These are phyloP conservation scores for Hymenoscyphus fraxineus DNA, from an alignment of 2,329 filamentous ascomycete genomes.

Conservation along the genomic window DNA sequence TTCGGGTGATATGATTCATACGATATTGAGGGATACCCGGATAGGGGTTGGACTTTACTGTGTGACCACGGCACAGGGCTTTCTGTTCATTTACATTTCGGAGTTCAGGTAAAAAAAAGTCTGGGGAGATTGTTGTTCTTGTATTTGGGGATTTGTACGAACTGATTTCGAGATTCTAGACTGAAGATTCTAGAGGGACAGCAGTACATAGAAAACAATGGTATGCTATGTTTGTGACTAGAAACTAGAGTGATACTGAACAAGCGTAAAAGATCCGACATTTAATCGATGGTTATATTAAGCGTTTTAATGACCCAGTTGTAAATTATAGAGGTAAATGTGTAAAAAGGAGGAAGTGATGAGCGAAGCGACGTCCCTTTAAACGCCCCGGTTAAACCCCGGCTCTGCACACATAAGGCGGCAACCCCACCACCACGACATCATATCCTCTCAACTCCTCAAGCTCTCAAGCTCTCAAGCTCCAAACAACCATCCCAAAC, in stretches of 20 bases:
- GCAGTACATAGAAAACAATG: neutral
- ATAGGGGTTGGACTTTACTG: neutral
- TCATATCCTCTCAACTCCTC: neutral
- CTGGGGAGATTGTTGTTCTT: neutral
- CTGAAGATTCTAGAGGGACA: neutral
- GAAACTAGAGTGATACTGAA: no score
- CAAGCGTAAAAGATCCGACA: neutral
- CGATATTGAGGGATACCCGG: neutral
- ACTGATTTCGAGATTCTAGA: neutral
- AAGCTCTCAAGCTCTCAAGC: neutral
- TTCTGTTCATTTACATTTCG: neutral
- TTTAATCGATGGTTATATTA: neutral
- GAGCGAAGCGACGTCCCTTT: neutral
- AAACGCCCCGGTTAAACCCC: neutral
- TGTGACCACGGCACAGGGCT: neutral
- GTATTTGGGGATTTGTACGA: neutral
- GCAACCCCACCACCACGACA: neutral
- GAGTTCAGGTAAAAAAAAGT: neutral
- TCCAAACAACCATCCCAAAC: slow-evolving; percentile 1
- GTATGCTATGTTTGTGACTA: neutral
- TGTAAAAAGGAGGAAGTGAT: neutral
- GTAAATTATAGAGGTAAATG: neutral
- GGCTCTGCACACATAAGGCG: neutral
- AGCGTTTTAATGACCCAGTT: neutral
- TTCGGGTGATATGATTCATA: neutral